phyloP scores from a whole-genome alignment of 371 early-diverging fungal species.

The Batkoa obscura region DNA sequence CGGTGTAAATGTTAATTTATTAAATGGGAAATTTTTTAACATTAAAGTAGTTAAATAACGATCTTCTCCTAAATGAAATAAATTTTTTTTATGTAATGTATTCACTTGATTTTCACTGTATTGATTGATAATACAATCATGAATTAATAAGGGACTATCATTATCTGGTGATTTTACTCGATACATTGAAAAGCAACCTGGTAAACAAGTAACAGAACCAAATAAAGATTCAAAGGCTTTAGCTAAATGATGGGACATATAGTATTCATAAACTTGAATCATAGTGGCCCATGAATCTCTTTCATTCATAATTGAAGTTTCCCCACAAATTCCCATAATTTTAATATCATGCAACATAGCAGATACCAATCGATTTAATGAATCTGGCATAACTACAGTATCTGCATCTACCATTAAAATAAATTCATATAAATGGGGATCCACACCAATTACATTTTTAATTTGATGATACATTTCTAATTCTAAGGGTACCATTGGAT shows the following conservation, averaged over 20 bases:
- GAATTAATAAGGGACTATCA: slow-evolving; percentile 83
- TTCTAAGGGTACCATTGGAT: slow-evolving; percentile 80
- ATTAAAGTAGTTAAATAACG: slow-evolving; percentile 93
- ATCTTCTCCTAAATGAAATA: slow-evolving; percentile 65
- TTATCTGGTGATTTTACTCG: slow-evolving; percentile 57
- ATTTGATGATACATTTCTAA: slow-evolving; percentile 85
- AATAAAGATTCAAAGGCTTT: slow-evolving; percentile 76
- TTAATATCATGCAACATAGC: slow-evolving; percentile 60
- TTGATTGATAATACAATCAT: slow-evolving; percentile 75
- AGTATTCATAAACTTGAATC: slow-evolving; percentile 82
- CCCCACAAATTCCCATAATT: slow-evolving; percentile 79
- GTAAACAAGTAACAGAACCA: slow-evolving; percentile 82
- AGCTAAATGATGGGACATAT: slow-evolving; percentile 90
- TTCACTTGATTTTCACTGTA: slow-evolving; percentile 92
- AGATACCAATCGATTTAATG: slow-evolving; percentile 46
- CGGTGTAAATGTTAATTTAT: slow-evolving; percentile 88
- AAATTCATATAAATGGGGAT: slow-evolving; percentile 71
- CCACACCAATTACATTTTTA: slow-evolving; percentile 72
- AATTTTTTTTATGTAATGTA: slow-evolving; percentile 93
- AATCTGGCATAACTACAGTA: slow-evolving; percentile 60
- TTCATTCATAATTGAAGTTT: slow-evolving; percentile 67
- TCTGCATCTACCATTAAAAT: slow-evolving; percentile 92
- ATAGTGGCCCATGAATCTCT: slow-evolving; percentile 82
- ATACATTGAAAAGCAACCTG: slow-evolving; percentile 93
- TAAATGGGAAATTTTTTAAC: slow-evolving; percentile 92